Percentiles rank a stretch among this genome's conserved stretches.
Conservation (phyloP, 1,139 yeast species). For the Zygoascus sp. region DNA sequence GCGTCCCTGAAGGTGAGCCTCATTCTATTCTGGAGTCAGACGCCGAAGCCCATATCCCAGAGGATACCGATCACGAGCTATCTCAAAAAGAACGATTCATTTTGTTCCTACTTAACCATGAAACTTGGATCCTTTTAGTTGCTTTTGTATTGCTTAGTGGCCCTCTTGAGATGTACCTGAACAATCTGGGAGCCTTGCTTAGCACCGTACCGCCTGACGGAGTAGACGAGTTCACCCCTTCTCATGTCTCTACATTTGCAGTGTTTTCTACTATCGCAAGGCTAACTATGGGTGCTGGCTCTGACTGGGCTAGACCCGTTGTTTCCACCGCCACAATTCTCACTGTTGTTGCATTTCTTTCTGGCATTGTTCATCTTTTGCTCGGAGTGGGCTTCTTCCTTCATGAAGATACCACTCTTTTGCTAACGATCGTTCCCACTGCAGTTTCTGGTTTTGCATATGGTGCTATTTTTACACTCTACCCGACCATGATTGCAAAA, state of each 20-base stretch:
- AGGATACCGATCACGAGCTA: conserved; percentile 39
- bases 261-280: conserved; percentile 59
- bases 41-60: conserved; percentile 18
- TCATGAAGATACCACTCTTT: conserved; percentile 22
- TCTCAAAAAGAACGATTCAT: conserved; percentile 48
- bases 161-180: conserved; percentile 81
- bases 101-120: conserved; percentile 54
- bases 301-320: conserved; percentile 44
- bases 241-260: conserved; percentile 54
- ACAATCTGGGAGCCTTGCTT: conserved; percentile 67
- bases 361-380: conserved; percentile 28
- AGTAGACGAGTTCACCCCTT: conserved; percentile 27
- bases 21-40: conserved; percentile 11
- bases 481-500: conserved; percentile 75
- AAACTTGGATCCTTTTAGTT: conserved; percentile 59
- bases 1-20: conserved; percentile 4
- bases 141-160: conserved; percentile 72
- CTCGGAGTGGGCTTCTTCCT: conserved; percentile 34
- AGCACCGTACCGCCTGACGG: conserved; percentile 32
- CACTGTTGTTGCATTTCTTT: conserved; percentile 23
- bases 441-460: conserved; percentile 64
- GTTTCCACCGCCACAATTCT: conserved; percentile 32
- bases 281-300: conserved; percentile 57
- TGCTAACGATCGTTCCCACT: conserved; percentile 41
- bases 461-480: conserved; percentile 80